Conservation (phyloP, 2,329 filamentous ascomycete species). For the Aspergillus felis region DNA sequence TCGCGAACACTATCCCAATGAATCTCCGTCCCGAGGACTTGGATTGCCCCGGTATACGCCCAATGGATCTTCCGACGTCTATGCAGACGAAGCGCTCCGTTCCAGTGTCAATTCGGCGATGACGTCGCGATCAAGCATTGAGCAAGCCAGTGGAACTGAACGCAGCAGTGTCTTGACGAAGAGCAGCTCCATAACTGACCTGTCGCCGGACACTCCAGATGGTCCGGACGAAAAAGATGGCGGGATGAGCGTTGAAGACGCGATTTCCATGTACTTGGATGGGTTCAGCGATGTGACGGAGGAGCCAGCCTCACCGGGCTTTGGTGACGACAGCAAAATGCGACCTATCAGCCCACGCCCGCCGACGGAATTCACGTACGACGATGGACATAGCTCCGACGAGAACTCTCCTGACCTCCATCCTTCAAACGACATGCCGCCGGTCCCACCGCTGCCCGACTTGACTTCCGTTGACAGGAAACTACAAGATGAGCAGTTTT, state of each 20-base stretch:
- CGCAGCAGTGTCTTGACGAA: conserved; percentile 79
- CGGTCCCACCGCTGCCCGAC: conserved; percentile 16
- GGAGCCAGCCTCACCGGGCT: conserved; percentile 32
- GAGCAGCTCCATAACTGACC: conserved; percentile 68
- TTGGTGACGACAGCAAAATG: conserved; percentile 29
- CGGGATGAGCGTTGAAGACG: conserved; percentile 57
- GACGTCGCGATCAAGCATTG: conserved; percentile 57
- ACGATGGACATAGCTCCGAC: conserved; percentile 21
- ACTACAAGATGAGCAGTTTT: conserved; percentile 9
- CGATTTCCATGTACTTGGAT: conserved; percentile 58
- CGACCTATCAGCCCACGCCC: conserved; percentile 25
- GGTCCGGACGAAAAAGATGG: conserved; percentile 56
- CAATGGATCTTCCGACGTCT: conserved; percentile 27
- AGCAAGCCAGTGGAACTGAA: conserved; percentile 64
- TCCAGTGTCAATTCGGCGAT: conserved; percentile 59
- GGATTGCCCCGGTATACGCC: conserved; percentile 30
- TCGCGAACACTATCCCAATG: conserved; percentile 23
- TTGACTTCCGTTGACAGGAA: conserved; percentile 8
- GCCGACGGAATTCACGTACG: conserved; percentile 23
- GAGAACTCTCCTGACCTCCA: conserved; percentile 17
- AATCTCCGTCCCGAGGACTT: conserved; percentile 19
- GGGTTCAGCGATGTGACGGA: conserved; percentile 50
- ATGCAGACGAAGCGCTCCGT: conserved; percentile 39
- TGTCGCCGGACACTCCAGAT: conserved; percentile 57
- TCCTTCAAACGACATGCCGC: conserved; percentile 18